phyloP scores from a whole-genome alignment of 1,284 basidiomycete genomes.

The Trichosporon ovoides region DNA sequence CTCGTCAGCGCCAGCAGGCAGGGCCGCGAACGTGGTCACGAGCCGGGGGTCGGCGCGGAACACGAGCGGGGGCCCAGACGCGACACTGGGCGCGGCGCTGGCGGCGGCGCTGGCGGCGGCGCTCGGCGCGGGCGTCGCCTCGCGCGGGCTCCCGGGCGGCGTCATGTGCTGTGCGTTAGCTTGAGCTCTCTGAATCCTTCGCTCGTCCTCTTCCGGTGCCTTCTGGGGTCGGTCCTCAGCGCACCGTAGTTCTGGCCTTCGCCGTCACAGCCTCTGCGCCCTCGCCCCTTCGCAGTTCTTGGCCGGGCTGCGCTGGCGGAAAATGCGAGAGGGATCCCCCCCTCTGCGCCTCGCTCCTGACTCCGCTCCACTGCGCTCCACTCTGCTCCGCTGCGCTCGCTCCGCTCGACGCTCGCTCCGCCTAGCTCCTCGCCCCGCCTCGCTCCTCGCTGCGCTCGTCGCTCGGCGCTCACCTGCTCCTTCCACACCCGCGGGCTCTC shows the following conservation, averaged over 20 bases:
- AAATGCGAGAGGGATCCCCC: too few relatives aligned
- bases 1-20: constrained; percentile 22
- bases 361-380: neutral
- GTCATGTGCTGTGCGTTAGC: neutral
- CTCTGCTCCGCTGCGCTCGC: neutral
- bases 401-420: neutral
- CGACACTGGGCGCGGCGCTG: too few relatives aligned
- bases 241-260: neutral
- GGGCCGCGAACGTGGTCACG: constrained; percentile 23
- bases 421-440: too few relatives aligned
- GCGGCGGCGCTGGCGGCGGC: too few relatives aligned
- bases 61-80: constrained; percentile 10
- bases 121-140: neutral
- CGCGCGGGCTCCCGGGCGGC: neutral
- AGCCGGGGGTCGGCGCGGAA: constrained; percentile 31
- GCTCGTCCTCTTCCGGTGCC: too few relatives aligned
- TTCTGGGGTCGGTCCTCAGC: neutral
- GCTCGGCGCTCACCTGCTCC: neutral
- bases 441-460: neutral
- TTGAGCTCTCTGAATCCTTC: neutral
- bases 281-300: too few relatives aligned
- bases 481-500: constrained; percentile 14
- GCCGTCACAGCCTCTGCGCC: too few relatives aligned
- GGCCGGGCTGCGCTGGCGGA: too few relatives aligned
- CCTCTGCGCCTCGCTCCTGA: neutral